Evolutionary conservation across 1,284 basidiomycete genomes (phyloP), one percentile per base, ranked within the genome.

Genomic region (Cryptococcus sp.): DNA sequence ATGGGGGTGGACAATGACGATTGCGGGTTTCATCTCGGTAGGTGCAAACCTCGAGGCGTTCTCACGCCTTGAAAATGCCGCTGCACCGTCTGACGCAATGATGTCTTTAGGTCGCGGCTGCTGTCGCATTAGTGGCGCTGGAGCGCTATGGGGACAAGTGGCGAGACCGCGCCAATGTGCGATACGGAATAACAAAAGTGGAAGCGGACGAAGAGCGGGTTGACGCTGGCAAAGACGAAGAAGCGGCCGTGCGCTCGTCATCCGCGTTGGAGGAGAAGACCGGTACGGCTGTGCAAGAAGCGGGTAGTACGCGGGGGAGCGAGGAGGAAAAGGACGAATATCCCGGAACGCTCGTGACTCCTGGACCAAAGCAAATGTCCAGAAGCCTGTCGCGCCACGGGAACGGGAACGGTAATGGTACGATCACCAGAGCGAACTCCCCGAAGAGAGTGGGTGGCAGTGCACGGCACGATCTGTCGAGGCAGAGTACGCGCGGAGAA

Each of bases 1-100:
- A 8, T 80, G 86, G 16, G 81, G 82, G 0, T 76, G 76, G 57
- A 86, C 86, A 0, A 81, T 85, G 70, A 80, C 79, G 0, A 66
- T 84, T 15, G 74, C 82, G 0, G 82, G 83, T 0, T 48, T 76
- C 4, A 54, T 84, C 7, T 78, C 56, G n/a, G 67, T 73, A 46
- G 53, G 71, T 69, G 20, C 15, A 5, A 35, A 0, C 20, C 5
- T 19, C 35, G 17, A 19, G 17, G n/a, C 42, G 19, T 39, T 47
- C 17, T 22, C 31, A 35, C 31, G 31, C 31, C 3, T 25, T 35
- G 27, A 23, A 3, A 4, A 38, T 20, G 39, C 16, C 22, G 52
- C 13, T n/a, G 35, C 7, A 17, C 5, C 7, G 16, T 17, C 42
- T 54, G 27, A 31, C 44, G 25, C 31, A 8, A 35, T 13, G 31